Percentiles rank a stretch among this genome's conserved stretches.
phyloP scores from a whole-genome alignment of 768 basidiomycete genomes.

The Guyanaporus albipodus region DNA sequence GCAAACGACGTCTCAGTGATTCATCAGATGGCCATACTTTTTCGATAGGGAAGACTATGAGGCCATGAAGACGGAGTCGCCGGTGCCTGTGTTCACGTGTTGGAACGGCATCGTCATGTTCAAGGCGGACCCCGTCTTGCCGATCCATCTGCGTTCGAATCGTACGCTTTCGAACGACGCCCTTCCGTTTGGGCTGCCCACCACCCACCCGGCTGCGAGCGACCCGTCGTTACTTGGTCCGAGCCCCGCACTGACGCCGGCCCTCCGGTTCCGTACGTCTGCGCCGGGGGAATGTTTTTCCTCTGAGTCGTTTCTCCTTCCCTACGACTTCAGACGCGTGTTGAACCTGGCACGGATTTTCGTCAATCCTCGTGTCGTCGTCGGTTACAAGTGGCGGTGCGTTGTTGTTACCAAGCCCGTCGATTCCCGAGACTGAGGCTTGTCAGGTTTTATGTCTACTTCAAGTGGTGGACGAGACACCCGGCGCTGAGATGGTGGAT shows the following conservation, averaged over 20 bases:
- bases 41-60: constrained; percentile 35
- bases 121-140: constrained; percentile 38
- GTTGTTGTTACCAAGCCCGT: constrained; percentile 1
- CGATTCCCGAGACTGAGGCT: not conserved
- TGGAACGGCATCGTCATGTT: constrained; percentile 46
- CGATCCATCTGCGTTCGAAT: constrained; percentile 36
- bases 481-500: constrained; percentile 42
- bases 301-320: constrained; percentile 39
- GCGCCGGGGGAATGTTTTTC: constrained; percentile 17
- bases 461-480: constrained; percentile 37
- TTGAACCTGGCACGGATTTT: constrained; percentile 36
- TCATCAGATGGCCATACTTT: constrained; percentile 38
- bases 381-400: constrained; percentile 35
- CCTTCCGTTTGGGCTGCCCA: constrained; percentile 16
- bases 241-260: constrained; percentile 20
- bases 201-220: constrained; percentile 10
- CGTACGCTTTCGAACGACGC: constrained; percentile 34
- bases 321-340: constrained; percentile 40
- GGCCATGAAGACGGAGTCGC: constrained; percentile 35
- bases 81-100: constrained; percentile 42
- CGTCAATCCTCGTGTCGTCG: constrained; percentile 39
- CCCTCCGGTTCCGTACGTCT: constrained; percentile 15
- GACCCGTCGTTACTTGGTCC: constrained; percentile 11
- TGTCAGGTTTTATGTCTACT: constrained; percentile 30
- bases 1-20: not conserved